phyloP scores from a whole-genome alignment of 768 basidiomycete species.

The Hygrophorus pudorinus region DNA sequence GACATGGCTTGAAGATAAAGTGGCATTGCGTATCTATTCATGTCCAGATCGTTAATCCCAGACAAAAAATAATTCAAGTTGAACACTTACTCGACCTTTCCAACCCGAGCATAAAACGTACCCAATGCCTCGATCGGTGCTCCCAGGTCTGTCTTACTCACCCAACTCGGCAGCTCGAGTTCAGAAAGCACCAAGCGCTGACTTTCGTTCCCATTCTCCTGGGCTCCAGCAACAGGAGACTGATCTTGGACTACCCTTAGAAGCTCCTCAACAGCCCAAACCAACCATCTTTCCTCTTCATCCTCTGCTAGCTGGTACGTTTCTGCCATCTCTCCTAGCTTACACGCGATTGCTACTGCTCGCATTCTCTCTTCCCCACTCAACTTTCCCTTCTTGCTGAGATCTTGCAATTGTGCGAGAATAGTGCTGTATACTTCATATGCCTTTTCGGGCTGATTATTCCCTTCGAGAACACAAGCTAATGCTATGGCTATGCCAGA shows the following conservation, averaged over 20 bases:
- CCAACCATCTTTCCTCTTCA: constrained; percentile 35
- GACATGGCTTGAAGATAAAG: constrained; percentile 60
- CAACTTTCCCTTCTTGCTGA: constrained; percentile 10
- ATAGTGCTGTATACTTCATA: constrained; percentile 30
- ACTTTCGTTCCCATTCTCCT: not conserved
- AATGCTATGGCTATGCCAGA: constrained; percentile 58
- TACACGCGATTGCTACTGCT: constrained; percentile 30
- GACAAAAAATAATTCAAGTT: not conserved
- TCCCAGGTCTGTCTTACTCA: constrained; percentile 46
- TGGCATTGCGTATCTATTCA: constrained; percentile 41
- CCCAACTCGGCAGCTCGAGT: constrained; percentile 53
- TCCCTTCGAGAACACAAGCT: constrained; percentile 43
- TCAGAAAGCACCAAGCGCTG: constrained; percentile 29
- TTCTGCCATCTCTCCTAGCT: constrained; percentile 33
- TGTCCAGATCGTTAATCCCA: not conserved
- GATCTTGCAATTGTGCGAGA: constrained; percentile 22
- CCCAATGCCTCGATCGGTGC: constrained; percentile 63
- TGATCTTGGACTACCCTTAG: constrained; percentile 23
- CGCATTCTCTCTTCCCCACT: constrained; percentile 25
- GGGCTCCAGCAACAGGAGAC: constrained; percentile 8
- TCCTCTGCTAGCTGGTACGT: constrained; percentile 18
- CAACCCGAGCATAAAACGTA: constrained; percentile 45
- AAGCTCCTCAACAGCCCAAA: constrained; percentile 33
- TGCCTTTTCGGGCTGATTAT: constrained; percentile 25
- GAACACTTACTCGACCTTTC: constrained; percentile 43